Base-by-base conservation (phyloP, 1,139 yeast genomes). In the Hyphopichia fennica region DNA sequence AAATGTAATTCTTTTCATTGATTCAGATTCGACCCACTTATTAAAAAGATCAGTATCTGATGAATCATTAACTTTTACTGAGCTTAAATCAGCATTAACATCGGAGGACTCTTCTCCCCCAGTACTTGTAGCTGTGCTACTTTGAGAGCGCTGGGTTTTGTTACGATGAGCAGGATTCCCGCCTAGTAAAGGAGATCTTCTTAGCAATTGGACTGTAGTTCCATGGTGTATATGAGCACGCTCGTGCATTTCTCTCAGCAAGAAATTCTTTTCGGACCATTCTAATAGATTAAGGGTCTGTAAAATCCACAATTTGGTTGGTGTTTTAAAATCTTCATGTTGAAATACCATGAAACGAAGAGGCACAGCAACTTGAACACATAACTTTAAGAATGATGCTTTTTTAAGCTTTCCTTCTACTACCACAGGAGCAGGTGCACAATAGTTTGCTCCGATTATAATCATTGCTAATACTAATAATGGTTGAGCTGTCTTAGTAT, bases 181-280 rank as follows among this genome's bases (percentile, higher is more conserved):
- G 8, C 87, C 88, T 35, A 87, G 59, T n/a, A 84, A 76, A 0
- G 95, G 87, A 13, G 87, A 81, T 53, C 95, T 71, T 46, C 91
- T 67, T 37, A 87, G 63, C 42, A 87, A 62, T 58, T 87, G 95
- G 17, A 85, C 80, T 0, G 87, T 81, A 0, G 90, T 78, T 1
- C 90, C 93, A 55, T 86, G 90, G 54, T 87, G 93, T 10, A 87
- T 67, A 54, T 82, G 87, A 0, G 87, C 87, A 37, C 95, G 60
- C 57, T 86, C 95, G 55, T 87, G 95, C 52, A 84, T 63, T 30
- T 67, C 65, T 47, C 87, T 65, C 47, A 76, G 65, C 38, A 82
- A 63, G 51, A 82, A 77, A 39, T 83, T 74, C 57, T 86, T 84
- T 53, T 87, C 95, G 52, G 76, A 81, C 55, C 79, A 75, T 55